These are phyloP conservation scores for Penstemon eatonii DNA, from an alignment of 257 asterid species.

Conservation along the genomic window DNA sequence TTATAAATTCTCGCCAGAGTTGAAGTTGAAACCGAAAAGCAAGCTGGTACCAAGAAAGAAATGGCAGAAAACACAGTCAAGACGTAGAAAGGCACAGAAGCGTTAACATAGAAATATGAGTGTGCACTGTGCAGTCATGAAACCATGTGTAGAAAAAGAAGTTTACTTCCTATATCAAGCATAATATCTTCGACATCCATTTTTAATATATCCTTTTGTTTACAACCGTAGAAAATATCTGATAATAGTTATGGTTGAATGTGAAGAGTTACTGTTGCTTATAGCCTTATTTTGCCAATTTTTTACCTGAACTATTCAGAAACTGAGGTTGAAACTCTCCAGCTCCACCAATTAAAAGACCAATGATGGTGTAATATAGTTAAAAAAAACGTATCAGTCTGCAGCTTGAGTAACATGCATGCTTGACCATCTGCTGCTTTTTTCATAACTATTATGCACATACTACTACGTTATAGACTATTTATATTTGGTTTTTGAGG, in stretches of 20 bases:
- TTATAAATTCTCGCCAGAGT: slow-evolving; percentile 78
- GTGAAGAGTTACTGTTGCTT: neutral
- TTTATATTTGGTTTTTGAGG: too few relatives aligned
- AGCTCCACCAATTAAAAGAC: too few relatives aligned
- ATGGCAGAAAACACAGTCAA: slow-evolving; percentile 81
- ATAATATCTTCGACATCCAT: neutral
- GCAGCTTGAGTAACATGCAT: neutral
- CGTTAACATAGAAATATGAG: slow-evolving; percentile 39
- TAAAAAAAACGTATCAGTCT: too few relatives aligned
- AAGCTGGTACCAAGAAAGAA: slow-evolving; percentile 73
- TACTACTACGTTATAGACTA: neutral
- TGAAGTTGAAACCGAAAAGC: slow-evolving; percentile 85
- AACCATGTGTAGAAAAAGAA: neutral
- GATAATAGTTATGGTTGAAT: neutral
- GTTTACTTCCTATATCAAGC: neutral
- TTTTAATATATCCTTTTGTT: neutral
- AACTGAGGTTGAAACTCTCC: neutral
- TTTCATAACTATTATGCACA: too few relatives aligned
- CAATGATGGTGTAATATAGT: too few relatives aligned
- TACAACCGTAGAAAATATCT: neutral
- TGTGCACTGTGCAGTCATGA: slow-evolving; percentile 6
- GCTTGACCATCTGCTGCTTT: neutral
- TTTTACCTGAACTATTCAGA: neutral
- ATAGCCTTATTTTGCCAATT: neutral
- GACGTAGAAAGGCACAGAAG: slow-evolving; percentile 80